phyloP scores from a whole-genome alignment of 441 rosid genomes.

The Populus trichocarpa region DNA sequence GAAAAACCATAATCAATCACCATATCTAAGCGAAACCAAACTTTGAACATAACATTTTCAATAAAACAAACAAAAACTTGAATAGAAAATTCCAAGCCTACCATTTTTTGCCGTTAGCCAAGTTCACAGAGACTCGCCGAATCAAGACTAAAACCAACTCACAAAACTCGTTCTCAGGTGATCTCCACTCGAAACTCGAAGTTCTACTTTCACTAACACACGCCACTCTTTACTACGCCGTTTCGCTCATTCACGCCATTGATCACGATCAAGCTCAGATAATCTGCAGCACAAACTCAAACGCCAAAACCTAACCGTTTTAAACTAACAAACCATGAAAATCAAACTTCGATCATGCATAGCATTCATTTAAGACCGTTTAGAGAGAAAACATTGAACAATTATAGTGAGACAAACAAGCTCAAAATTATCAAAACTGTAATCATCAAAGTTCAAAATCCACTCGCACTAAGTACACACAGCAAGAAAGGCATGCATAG shows the following conservation, averaged over 20 bases:
- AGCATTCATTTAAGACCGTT: not conserved
- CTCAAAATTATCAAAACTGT: not conserved
- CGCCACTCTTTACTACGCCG: not conserved
- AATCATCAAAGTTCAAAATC: not conserved
- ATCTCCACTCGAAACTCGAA: slow-evolving; percentile 5
- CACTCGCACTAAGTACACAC: not conserved
- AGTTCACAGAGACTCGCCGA: not conserved
- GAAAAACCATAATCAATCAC: slow-evolving; percentile 4
- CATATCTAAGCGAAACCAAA: not conserved
- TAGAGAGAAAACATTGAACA: not conserved
- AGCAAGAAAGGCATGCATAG: not conserved
- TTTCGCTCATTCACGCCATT: slow-evolving; percentile 6
- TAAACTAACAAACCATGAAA: slow-evolving; percentile 6
- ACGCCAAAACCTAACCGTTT: slow-evolving; percentile 11
- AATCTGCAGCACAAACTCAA: not conserved
- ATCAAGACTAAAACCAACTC: not conserved
- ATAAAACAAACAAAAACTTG: not conserved
- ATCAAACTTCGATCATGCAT: slow-evolving; percentile 11
- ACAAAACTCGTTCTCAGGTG: not conserved
- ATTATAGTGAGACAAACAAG: not conserved
- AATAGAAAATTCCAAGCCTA: slow-evolving; percentile 5
- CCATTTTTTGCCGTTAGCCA: slow-evolving; percentile 20
- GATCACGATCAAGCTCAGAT: not conserved
- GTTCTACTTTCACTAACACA: not conserved
- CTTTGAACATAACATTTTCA: slow-evolving; percentile 4